These are phyloP conservation scores for Dalbergia oliveri DNA, from an alignment of 306 rosid species.

Conservation along the genomic window DNA sequence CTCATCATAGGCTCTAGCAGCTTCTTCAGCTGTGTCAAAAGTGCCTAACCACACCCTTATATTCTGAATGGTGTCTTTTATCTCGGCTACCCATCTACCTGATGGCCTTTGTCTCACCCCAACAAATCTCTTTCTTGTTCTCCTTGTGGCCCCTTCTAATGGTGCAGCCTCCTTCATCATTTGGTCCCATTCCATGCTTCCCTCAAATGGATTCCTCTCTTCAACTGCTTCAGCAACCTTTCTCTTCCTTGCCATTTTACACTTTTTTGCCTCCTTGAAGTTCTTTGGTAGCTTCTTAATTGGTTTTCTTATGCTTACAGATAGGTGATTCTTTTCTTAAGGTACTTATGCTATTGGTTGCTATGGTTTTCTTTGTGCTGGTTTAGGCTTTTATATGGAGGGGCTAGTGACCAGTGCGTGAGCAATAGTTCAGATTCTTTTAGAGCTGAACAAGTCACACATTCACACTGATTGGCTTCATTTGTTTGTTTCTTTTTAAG, in stretches of 20 bases:
- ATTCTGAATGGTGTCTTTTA: conserved; percentile 85
- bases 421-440: neutral
- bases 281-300: neutral
- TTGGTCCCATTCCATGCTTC: conserved; percentile 61
- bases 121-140: conserved; percentile 70
- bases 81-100: conserved; percentile 93
- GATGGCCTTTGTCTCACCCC: conserved; percentile 91
- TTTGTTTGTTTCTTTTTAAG: conserved; percentile 50
- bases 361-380: conserved; percentile 6
- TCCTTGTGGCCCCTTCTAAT: conserved; percentile 30
- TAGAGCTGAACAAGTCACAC: conserved; percentile 53
- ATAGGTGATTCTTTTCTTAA: neutral
- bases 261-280: neutral
- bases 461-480: conserved; percentile 48
- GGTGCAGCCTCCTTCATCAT: conserved; percentile 69
- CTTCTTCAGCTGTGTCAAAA: conserved; percentile 89
- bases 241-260: conserved; percentile 79
- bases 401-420: neutral
- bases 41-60: conserved; percentile 92
- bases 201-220: conserved; percentile 50
- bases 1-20: conserved; percentile 92
- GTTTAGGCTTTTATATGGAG: conserved; percentile 22
- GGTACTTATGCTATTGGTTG: conserved; percentile 22
- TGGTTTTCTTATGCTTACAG: neutral
- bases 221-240: conserved; percentile 53